phyloP scores from a whole-genome alignment of 495 filamentous ascomycete genomes.

The Margaritispora aquatica region DNA sequence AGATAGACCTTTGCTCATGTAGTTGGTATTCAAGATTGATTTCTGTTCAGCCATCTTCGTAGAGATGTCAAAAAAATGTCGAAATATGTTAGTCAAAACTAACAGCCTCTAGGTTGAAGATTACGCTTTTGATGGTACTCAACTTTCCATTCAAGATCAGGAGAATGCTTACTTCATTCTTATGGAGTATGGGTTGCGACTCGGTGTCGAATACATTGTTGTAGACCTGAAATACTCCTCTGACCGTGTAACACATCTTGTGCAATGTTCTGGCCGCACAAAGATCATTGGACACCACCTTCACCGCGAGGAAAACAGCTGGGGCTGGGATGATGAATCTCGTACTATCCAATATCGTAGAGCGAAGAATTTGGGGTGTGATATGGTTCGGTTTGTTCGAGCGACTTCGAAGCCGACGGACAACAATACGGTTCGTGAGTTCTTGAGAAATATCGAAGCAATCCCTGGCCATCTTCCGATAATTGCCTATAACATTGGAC shows the following conservation, averaged over 20 bases:
- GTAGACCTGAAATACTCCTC: conserved; percentile 54
- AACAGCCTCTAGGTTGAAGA: conserved; percentile 38
- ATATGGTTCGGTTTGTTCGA: conserved; percentile 62
- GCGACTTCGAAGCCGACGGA: conserved; percentile 54
- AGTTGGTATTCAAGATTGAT: too few relatives aligned
- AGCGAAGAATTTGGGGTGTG: conserved; percentile 59
- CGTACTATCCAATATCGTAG: conserved; percentile 49
- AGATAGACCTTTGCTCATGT: too few relatives aligned
- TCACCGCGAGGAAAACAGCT: conserved; percentile 38
- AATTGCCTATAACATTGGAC: conserved; percentile 69
- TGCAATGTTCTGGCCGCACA: conserved; percentile 55
- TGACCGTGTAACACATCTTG: conserved; percentile 42
- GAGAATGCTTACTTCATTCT: conserved; percentile 52
- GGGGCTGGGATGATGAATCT: conserved; percentile 56
- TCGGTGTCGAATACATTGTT: conserved; percentile 69
- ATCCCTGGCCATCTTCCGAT: conserved; percentile 40
- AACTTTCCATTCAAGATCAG: conserved; percentile 20
- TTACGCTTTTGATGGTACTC: conserved; percentile 33
- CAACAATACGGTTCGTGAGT: conserved; percentile 49
- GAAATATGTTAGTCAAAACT: neutral
- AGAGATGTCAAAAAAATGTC: too few relatives aligned
- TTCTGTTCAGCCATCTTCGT: neutral
- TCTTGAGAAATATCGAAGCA: conserved; percentile 40
- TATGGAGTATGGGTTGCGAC: conserved; percentile 60
- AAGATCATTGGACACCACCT: conserved; percentile 70